Percentiles rank a stretch among this genome's conserved stretches.
Evolutionary conservation across 805 yeast species (phyloP).

Genomic region (Nakazawaea siamensis): DNA sequence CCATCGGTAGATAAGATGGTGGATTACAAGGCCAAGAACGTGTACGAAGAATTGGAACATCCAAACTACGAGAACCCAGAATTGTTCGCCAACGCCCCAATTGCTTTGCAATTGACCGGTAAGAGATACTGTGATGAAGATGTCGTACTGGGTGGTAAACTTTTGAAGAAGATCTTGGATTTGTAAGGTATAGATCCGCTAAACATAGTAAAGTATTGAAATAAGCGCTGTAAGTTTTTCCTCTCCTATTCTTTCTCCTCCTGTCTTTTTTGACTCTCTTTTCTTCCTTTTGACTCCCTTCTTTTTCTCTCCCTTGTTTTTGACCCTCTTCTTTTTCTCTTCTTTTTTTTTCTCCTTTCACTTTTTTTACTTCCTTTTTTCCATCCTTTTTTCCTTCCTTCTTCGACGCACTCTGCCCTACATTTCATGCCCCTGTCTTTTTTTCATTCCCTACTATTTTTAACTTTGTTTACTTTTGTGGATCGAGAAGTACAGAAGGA

Average conservation of each 20-base stretch:
- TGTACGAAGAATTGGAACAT: slow-evolving; percentile 40
- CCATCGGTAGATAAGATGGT: slow-evolving; percentile 38
- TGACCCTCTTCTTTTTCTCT: too few species aligned
- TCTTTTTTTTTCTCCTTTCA: too few species aligned
- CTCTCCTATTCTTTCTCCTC: neutral
- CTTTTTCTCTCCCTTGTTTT: neutral
- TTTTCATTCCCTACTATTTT: too few species aligned
- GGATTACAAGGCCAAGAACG: slow-evolving; percentile 36
- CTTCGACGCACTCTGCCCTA: too few species aligned
- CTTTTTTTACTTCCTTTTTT: too few species aligned
- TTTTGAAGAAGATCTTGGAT: slow-evolving; percentile 28
- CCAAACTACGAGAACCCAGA: slow-evolving; percentile 35
- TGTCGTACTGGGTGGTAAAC: slow-evolving; percentile 38
- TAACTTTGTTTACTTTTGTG: too few species aligned
- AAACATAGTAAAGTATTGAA: too few species aligned
- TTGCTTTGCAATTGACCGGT: slow-evolving; percentile 44
- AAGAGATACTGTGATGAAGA: slow-evolving; percentile 52
- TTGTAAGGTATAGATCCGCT: slow-evolving; percentile 2
- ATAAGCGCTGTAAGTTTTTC: too few species aligned
- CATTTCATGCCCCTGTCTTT: too few species aligned
- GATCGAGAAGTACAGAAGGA: too few species aligned
- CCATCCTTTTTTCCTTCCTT: too few species aligned
- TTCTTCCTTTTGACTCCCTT: neutral
- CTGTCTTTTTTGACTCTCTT: too few species aligned
- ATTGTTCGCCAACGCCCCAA: slow-evolving; percentile 43